These are phyloP conservation scores for Cryptococcus depauperatus DNA, from an alignment of 1,284 basidiomycete genomes.

Conservation along the genomic window DNA sequence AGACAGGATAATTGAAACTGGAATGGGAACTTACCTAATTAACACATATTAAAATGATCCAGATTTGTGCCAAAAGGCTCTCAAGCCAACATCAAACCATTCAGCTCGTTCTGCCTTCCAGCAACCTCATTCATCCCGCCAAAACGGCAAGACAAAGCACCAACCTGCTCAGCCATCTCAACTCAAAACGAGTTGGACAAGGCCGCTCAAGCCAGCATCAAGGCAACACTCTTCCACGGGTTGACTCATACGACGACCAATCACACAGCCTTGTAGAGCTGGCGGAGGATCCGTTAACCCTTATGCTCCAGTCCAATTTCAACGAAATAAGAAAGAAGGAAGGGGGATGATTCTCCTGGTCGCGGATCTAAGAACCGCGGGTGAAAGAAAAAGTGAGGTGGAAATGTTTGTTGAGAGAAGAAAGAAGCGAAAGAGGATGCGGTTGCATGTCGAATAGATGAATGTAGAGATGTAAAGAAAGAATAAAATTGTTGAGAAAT, in stretches of 20 bases:
- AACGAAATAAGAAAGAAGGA: slow-evolving; percentile 9
- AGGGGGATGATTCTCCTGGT: slow-evolving; percentile 37
- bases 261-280: slow-evolving; percentile 41
- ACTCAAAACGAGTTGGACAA: slow-evolving; percentile 1
- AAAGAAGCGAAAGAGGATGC: slow-evolving; percentile 3
- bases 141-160: slow-evolving; percentile 11
- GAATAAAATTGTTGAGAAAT: not conserved
- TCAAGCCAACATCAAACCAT: slow-evolving; percentile 1
- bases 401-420: not conserved
- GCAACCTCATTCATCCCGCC: slow-evolving; percentile 5
- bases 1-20: slow-evolving; percentile 2
- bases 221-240: slow-evolving; percentile 39
- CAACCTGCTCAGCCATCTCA: slow-evolving; percentile 2
- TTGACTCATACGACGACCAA: slow-evolving; percentile 46
- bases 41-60: not conserved
- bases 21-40: slow-evolving; percentile 15
- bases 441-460: slow-evolving; percentile 10
- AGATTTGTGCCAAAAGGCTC: slow-evolving; percentile 8
- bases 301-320: not conserved
- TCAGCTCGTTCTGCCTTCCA: slow-evolving; percentile 1
- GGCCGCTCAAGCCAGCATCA: not conserved
- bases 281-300: slow-evolving; percentile 32
- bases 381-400: slow-evolving; percentile 11
- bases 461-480: slow-evolving; percentile 4
- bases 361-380: slow-evolving; percentile 47